These are phyloP conservation scores for Phylloporus rhodoxanthus DNA, from an alignment of 768 basidiomycete genomes.

Conservation along the genomic window DNA sequence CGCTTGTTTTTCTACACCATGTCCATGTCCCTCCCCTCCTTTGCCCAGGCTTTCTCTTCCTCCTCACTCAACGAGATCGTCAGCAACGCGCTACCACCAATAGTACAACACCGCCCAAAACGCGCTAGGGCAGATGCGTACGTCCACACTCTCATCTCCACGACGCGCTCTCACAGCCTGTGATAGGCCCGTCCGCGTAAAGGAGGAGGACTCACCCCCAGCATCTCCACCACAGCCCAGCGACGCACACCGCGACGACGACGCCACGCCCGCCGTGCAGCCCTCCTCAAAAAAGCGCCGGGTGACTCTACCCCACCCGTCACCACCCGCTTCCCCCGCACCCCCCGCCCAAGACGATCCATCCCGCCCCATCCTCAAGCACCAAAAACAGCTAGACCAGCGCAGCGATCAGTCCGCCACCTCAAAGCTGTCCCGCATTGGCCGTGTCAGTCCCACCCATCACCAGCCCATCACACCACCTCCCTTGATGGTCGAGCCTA, in stretches of 20 bases:
- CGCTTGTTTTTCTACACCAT: constrained; percentile 22
- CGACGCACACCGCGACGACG: constrained; percentile 16
- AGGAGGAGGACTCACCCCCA: constrained; percentile 55
- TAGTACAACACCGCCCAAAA: constrained; percentile 45
- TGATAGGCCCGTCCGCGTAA: constrained; percentile 47
- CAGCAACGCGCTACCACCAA: constrained; percentile 62
- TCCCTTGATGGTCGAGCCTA: constrained; percentile 2
- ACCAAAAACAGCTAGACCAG: constrained; percentile 66
- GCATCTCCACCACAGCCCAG: constrained; percentile 27
- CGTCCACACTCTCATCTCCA: background rate
- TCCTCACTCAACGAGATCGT: constrained; percentile 48
- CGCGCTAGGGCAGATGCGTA: constrained; percentile 25
- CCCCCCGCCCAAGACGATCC: constrained; percentile 37
- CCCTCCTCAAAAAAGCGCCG: constrained; percentile 58
- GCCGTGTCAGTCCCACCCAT: constrained; percentile 37
- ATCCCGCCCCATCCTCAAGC: constrained; percentile 63
- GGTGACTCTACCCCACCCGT: constrained; percentile 63
- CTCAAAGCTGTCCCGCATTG: constrained; percentile 26
- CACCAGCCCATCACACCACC: background rate
- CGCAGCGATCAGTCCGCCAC: constrained; percentile 32
- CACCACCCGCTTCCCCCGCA: constrained; percentile 58
- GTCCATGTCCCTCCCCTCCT: constrained; percentile 66
- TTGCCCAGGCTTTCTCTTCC: constrained; percentile 67
- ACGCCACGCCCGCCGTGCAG: constrained; percentile 36
- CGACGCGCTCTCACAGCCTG: constrained; percentile 16